These are phyloP conservation scores for Aphanomyces euteiches DNA, from an alignment of 352 stramenopile genomes.

Conservation along the genomic window DNA sequence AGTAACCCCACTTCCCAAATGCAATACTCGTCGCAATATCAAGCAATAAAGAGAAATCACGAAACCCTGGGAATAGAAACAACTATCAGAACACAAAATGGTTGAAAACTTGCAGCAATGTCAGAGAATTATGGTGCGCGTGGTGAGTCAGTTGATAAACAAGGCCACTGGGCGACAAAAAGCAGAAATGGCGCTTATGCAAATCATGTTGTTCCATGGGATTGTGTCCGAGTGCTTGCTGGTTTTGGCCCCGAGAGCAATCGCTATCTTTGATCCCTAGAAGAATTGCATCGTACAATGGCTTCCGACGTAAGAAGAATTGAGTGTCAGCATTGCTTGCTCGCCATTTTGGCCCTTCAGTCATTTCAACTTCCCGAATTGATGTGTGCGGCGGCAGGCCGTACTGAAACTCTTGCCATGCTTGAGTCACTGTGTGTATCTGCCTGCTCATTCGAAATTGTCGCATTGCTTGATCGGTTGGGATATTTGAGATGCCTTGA, in stretches of 20 bases:
- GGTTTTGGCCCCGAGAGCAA: conserved; percentile 3
- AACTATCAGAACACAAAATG: conserved; percentile 1
- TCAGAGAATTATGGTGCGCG: conserved; percentile 3
- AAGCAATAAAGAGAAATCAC: conserved; percentile 5
- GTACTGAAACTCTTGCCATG: no score
- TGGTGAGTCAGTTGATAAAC: not conserved
- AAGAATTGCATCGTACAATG: no score
- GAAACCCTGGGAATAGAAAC: not conserved
- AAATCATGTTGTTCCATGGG: conserved; percentile 7
- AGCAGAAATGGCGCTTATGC: conserved; percentile 4
- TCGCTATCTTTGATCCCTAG: no score
- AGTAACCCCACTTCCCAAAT: not conserved
- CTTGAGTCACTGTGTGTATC: no score
- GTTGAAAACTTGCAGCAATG: not conserved
- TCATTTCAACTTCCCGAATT: no score
- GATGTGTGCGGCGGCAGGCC: no score
- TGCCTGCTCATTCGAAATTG: no score
- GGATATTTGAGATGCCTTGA: no score
- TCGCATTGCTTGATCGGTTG: no score
- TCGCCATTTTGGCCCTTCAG: no score
- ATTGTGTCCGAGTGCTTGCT: not conserved
- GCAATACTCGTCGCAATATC: not conserved
- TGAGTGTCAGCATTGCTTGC: no score
- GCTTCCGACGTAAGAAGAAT: no score
- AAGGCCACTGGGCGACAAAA: conserved; percentile 3